phyloP scores from a whole-genome alignment of 148 eudicot species.

The Nyssa sinensis region DNA sequence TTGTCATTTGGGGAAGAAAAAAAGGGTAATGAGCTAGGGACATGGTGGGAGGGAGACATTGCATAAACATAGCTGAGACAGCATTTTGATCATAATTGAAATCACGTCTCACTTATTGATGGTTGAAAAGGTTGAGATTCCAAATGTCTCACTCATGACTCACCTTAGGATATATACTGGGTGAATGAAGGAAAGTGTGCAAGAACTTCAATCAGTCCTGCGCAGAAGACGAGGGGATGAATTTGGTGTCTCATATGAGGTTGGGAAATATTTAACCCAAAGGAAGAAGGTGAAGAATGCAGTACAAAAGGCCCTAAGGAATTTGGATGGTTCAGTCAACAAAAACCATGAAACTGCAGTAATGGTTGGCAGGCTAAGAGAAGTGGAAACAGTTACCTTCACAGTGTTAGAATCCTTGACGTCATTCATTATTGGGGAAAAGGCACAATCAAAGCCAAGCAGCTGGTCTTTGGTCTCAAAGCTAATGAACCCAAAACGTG shows the following conservation, averaged over 20 bases:
- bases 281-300: too few species aligned
- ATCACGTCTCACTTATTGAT: background rate
- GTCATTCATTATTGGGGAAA: conserved; percentile 7
- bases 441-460: conserved; percentile 10
- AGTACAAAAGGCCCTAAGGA: too few species aligned
- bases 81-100: background rate
- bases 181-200: too few species aligned
- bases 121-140: background rate
- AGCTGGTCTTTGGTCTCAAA: conserved; percentile 28
- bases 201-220: too few species aligned
- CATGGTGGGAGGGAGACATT: background rate
- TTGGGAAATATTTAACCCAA: too few species aligned
- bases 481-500: conserved; percentile 21
- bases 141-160: background rate
- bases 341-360: too few species aligned
- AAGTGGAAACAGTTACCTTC: conserved; percentile 22
- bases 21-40: background rate
- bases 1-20: background rate
- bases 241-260: too few species aligned
- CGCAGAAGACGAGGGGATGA: too few species aligned
- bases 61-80: background rate
- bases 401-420: conserved; percentile 18
- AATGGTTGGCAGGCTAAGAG: conserved; percentile 12
- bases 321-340: too few species aligned
- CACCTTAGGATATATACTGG: background rate